Conservation (phyloP, 2,329 filamentous ascomycete genomes). For the Penicillium decumbens region DNA sequence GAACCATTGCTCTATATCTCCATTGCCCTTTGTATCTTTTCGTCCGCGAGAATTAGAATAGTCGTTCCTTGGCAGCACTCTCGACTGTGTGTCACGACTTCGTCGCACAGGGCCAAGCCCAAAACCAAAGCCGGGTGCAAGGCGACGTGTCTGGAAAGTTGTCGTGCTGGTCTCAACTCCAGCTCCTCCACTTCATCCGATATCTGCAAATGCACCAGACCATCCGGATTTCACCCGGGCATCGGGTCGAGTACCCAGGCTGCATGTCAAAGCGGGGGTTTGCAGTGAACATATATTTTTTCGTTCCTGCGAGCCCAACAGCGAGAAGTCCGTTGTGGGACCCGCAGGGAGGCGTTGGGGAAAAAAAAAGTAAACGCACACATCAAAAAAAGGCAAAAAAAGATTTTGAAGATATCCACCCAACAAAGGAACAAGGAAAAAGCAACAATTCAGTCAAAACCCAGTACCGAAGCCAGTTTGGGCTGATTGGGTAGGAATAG, state of each 20-base stretch:
- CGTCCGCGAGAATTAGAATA: background rate
- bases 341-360: constrained; percentile 18
- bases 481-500: constrained; percentile 19
- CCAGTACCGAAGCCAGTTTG: constrained; percentile 16
- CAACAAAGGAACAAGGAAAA: constrained; percentile 18
- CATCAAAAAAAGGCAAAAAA: constrained; percentile 13
- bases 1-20: too few species aligned
- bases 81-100: background rate
- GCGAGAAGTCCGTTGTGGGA: constrained; percentile 13
- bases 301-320: background rate
- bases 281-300: background rate
- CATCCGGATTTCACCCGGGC: background rate
- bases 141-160: background rate
- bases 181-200: background rate
- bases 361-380: constrained; percentile 6
- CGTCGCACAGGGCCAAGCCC: background rate
- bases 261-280: background rate
- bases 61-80: background rate
- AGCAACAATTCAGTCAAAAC: constrained; percentile 25
- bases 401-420: constrained; percentile 17
- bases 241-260: background rate
- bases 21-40: background rate
- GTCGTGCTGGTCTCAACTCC: background rate
- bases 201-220: background rate
- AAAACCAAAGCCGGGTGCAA: background rate